phyloP scores from a whole-genome alignment of 2,329 filamentous ascomycete species.

The Neonectria magnoliae region DNA sequence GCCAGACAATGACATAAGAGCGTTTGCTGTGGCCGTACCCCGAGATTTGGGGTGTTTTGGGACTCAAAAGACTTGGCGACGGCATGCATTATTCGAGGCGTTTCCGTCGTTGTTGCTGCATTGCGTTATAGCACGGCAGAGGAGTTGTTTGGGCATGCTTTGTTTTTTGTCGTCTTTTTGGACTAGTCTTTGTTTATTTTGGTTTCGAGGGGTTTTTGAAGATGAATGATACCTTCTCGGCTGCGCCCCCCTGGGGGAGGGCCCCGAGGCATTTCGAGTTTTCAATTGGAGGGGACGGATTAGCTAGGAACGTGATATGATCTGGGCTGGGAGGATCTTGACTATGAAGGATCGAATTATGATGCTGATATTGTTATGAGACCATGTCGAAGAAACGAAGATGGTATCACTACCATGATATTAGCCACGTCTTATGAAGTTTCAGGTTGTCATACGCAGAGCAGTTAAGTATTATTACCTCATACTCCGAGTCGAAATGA shows the following conservation, averaged over 20 bases:
- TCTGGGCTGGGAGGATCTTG: slow-evolving; percentile 9
- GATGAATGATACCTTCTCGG: slow-evolving; percentile 41
- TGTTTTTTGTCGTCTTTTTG: slow-evolving; percentile 36
- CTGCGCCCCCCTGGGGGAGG: slow-evolving; percentile 40
- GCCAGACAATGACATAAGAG: slow-evolving; percentile 9
- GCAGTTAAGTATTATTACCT: neutral
- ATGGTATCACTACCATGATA: slow-evolving; percentile 32
- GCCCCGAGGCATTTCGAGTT: slow-evolving; percentile 35
- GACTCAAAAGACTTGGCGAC: slow-evolving; percentile 27
- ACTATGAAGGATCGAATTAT: slow-evolving; percentile 28
- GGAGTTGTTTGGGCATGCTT: slow-evolving; percentile 42
- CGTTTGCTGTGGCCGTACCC: neutral
- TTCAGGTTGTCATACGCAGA: neutral
- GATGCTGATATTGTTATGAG: slow-evolving; percentile 41
- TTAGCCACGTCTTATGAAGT: neutral
- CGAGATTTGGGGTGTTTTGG: slow-evolving; percentile 19
- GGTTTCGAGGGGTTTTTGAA: slow-evolving; percentile 29
- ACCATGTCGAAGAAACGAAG: slow-evolving; percentile 31
- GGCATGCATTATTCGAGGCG: slow-evolving; percentile 43
- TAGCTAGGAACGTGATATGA: slow-evolving; percentile 21
- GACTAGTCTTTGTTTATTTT: slow-evolving; percentile 30
- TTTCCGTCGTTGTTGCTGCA: slow-evolving; percentile 42
- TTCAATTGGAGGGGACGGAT: slow-evolving; percentile 21
- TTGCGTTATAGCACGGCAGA: slow-evolving; percentile 36
- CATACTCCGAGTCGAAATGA: neutral